Percentiles rank a stretch among this genome's conserved stretches.
Conservation (phyloP, 2,329 filamentous ascomycete genomes). For the Chrysoporthe austroafricana region DNA sequence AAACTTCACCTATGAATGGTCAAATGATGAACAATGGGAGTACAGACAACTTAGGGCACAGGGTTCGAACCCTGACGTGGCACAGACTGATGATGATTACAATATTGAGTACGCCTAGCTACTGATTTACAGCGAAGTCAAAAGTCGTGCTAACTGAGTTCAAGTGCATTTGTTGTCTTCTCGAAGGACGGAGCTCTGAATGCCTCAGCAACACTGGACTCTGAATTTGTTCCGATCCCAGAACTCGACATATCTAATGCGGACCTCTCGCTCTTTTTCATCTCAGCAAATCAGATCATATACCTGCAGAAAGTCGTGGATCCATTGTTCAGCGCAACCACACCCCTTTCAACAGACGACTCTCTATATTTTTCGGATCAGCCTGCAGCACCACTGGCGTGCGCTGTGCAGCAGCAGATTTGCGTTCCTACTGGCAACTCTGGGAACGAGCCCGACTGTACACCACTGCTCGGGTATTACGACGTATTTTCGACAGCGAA, state of each 20-base stretch:
- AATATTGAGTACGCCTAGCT: slow-evolving; percentile 1
- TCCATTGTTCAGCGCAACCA: not conserved
- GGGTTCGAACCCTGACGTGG: not conserved
- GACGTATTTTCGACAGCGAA: not conserved
- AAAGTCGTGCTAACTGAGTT: not conserved
- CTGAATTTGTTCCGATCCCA: not conserved
- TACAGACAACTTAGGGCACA: not conserved
- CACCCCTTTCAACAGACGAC: not conserved
- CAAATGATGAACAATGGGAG: not conserved
- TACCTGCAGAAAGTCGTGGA: not conserved
- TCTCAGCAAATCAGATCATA: slow-evolving; percentile 1
- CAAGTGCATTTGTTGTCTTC: not conserved
- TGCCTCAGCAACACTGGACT: not conserved
- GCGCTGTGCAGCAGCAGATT: not conserved
- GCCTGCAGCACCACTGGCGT: slow-evolving; percentile 4
- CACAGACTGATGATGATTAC: slow-evolving; percentile 10
- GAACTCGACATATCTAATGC: not conserved
- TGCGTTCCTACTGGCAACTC: not conserved
- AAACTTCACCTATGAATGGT: slow-evolving; percentile 6
- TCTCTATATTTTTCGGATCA: not conserved
- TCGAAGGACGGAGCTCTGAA: not conserved
- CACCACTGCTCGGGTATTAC: not conserved
- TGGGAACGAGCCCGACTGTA: not conserved
- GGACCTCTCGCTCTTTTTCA: slow-evolving; percentile 1
- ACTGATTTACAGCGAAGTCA: too few relatives aligned